Evolutionary conservation across 2,329 filamentous ascomycete species (phyloP), one percentile per base, ranked within the genome.

Genomic region (Phoma sp.): DNA sequence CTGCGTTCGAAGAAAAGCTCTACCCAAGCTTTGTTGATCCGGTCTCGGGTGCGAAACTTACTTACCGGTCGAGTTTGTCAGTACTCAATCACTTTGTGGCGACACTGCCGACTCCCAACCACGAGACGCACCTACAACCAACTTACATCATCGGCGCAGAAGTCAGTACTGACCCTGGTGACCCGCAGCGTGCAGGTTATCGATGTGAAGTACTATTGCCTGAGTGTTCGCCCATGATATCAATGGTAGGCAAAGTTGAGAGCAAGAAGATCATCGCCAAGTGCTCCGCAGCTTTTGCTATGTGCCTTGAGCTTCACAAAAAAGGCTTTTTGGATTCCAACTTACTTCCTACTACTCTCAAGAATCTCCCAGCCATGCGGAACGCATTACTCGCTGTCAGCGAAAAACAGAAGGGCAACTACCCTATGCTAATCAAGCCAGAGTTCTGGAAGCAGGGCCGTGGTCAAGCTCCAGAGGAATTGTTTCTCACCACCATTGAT

Each of bases 331-430:
- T 99, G 5, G 85, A 97, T 68, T 82, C 87, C 0, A 80, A 92
- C 69, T 80, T 98, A 2, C 83, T 91, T 51, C 91, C 95, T 0
- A 84, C 84, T 0, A 90, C 91, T 57, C 81, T 82, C 19, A 94
- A 89, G 69, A 81, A 82, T 35, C 80, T 95, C 0, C 93, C 92
- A 3, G 82, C 80, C 0, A 94, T 96, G 89, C 84, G 91, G n/a
- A 97, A 97, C 72, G 92, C 93, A 2, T 84, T 87, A 0, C 78
- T 97, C 5, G 92, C 93, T 0, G 82, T 97, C n/a, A 89, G 86
- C 60, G 86, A 86, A 22, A 93, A 92, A 69, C 92, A 90, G 69
- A 87, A 83, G 43, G 84, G 85, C 1, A 80, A 84, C 25, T 98
- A 98, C 73, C 76, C 77, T 1, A 96, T 96, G 90, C 84, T 85